These are phyloP conservation scores for Galerina marginata DNA, from an alignment of 768 basidiomycete species.

Conservation along the genomic window DNA sequence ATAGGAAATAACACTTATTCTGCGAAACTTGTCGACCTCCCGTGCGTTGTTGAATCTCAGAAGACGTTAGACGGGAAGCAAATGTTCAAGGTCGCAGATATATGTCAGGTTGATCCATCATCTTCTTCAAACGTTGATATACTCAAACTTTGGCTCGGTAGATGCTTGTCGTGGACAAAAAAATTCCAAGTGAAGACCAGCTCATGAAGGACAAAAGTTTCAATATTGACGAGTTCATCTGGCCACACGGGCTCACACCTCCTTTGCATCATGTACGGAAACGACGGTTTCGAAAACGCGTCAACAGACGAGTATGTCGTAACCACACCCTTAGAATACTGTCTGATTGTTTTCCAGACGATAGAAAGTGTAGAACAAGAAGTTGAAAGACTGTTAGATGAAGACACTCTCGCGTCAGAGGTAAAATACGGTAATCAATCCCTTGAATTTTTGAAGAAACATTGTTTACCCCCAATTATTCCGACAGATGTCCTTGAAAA, in stretches of 20 bases:
- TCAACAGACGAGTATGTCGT: conserved; percentile 73
- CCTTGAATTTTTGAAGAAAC: background rate
- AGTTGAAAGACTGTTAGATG: conserved; percentile 84
- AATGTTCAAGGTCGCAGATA: conserved; percentile 98
- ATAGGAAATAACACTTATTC: conserved; percentile 81
- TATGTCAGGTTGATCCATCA: conserved; percentile 77
- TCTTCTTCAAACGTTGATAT: conserved; percentile 19
- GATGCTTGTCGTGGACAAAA: conserved; percentile 93
- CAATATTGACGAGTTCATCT: conserved; percentile 95
- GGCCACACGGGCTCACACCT: conserved; percentile 95
- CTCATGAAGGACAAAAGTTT: conserved; percentile 68
- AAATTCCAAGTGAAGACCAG: conserved; percentile 72
- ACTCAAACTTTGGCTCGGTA: conserved; percentile 33
- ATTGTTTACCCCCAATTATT: background rate
- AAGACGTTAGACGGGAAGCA: conserved; percentile 96
- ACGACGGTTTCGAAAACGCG: conserved; percentile 88
- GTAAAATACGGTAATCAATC: conserved; percentile 71
- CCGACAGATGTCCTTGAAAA: conserved; percentile 80
- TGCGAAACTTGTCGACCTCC: conserved; percentile 94
- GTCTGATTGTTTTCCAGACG: conserved; percentile 52
- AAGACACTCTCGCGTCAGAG: conserved; percentile 75
- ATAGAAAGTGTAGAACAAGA: conserved; percentile 96
- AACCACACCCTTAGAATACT: background rate
- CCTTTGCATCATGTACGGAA: conserved; percentile 91
- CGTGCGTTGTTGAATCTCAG: conserved; percentile 92